phyloP scores from a whole-genome alignment of 305 asterid genomes.

The Euphrasia arctica region DNA sequence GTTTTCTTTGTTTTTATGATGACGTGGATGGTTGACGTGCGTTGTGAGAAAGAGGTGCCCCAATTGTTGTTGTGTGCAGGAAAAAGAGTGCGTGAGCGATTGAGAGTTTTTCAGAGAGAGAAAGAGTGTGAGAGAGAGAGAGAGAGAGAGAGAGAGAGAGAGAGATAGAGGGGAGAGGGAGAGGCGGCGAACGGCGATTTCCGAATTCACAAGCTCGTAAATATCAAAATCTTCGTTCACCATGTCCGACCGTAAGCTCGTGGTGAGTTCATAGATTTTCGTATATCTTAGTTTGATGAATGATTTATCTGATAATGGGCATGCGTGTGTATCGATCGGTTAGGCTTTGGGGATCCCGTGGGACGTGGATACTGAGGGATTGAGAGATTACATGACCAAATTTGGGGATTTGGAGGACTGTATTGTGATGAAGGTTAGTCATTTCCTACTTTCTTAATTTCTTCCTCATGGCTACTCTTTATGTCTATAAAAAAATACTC shows the following conservation, averaged over 20 bases:
- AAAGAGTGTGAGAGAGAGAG: slow-evolving; percentile 60
- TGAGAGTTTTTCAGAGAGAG: slow-evolving; percentile 59
- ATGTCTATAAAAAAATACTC: too few species aligned
- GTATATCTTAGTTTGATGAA: too few species aligned
- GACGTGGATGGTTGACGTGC: slow-evolving; percentile 54
- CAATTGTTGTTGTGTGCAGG: slow-evolving; percentile 90
- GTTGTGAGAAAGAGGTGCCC: slow-evolving; percentile 96
- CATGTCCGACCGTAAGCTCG: too few species aligned
- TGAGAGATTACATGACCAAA: slow-evolving; percentile 90
- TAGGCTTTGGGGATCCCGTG: slow-evolving; percentile 98
- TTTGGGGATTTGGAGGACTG: slow-evolving; percentile 97
- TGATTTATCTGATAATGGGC: neutral
- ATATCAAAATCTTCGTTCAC: too few species aligned
- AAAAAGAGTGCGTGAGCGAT: slow-evolving; percentile 67
- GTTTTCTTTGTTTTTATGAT: slow-evolving; percentile 33
- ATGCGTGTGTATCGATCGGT: slow-evolving; percentile 9
- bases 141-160: slow-evolving; percentile 23
- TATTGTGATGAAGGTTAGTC: slow-evolving; percentile 79
- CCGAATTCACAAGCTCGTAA: too few species aligned
- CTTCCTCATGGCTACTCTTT: neutral
- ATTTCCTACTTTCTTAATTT: too few species aligned
- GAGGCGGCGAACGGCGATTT: too few species aligned
- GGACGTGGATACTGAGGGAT: slow-evolving; percentile 94
- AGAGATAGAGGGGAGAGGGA: too few species aligned
- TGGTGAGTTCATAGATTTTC: too few species aligned